Evolutionary conservation across 257 asterid genomes (phyloP), one percentile per base, ranked within the genome.

Genomic region (Capsicum baccatum): DNA sequence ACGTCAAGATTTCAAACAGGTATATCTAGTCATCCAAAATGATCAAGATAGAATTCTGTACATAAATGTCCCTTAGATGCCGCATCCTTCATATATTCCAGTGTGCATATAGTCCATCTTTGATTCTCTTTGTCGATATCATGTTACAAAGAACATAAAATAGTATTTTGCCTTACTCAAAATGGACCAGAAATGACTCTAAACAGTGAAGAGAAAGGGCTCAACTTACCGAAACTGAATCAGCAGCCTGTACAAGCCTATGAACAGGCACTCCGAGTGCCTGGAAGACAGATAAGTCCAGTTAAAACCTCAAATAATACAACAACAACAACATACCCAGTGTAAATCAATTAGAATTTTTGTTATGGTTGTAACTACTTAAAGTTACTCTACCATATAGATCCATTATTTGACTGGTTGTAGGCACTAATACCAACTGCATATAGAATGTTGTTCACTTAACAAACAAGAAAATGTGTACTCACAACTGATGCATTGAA

Each of bases 401-500:
- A 26, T 26, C 33, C 33, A 26, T 26, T 26, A 26, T 26, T 26
- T 26, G 33, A 26, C 33, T 26, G 33, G 33, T 26, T 26, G 33
- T 26, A 26, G 33, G 33, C 33, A 26, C 33, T 26, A 26, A 26
- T 26, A 26, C 33, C 16, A 57, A 57, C 5, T 60, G 10, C 35
- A 60, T 60, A n/a, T 21, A 60, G 6, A 62, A 62, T 6, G 64
- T 0, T 59, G 10, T 17, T 1, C 1, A 42, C 26, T 2, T 59
- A 59, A n/a, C 26, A 12, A 39, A 12, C 11, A 79, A 26, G 21
- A 3, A 44, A 47, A 39, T 1, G 6, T 78, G 12, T 54, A 91
- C 99, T 94, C 91, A 96, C 99, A 88, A 86, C 93, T 66, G 99
- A 93, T 79, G 98, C 98, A 88, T 94, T 94, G 80, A 96, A 96